Evolutionary conservation across 176 grass and related monocot genomes (phyloP).

Genomic region (Bonia amplexicaulis): DNA sequence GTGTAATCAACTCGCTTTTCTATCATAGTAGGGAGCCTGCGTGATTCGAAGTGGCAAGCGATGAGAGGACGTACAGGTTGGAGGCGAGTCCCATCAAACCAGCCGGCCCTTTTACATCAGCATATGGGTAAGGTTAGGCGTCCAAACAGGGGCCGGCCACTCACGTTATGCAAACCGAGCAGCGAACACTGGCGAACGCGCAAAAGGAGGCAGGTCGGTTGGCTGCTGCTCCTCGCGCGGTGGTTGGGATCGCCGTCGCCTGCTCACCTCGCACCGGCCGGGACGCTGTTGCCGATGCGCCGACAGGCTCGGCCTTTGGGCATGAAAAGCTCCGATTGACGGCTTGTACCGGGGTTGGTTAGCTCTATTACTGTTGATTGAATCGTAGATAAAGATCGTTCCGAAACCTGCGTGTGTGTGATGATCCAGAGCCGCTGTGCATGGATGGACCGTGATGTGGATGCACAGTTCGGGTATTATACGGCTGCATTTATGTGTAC

Average conservation of each 20-base stretch:
- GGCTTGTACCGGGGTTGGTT: not conserved
- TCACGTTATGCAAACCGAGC: slow-evolving; percentile 14
- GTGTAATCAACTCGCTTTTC: not conserved
- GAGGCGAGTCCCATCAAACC: not conserved
- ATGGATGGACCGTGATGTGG: not conserved
- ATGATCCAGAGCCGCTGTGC: not conserved
- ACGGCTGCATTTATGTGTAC: not conserved
- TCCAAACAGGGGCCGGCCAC: slow-evolving; percentile 20
- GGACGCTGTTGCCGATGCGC: slow-evolving; percentile 34
- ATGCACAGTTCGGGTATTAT: not conserved
- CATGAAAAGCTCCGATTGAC: not conserved
- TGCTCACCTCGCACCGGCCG: not conserved
- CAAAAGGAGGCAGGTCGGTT: not conserved
- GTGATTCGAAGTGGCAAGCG: not conserved
- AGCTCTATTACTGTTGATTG: not conserved
- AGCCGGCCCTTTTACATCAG: not conserved
- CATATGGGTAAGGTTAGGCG: not conserved
- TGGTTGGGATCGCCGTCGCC: not conserved
- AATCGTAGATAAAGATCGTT: not conserved
- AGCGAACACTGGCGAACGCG: not conserved
- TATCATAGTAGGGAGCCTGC: not conserved
- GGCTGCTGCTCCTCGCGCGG: not conserved
- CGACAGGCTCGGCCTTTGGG: slow-evolving; percentile 2
- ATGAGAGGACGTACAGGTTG: not conserved
- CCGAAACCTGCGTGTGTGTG: not conserved